Percentiles rank a stretch among this genome's conserved stretches.
Evolutionary conservation across 1,284 basidiomycete species (phyloP).

Genomic region (Papiliotrema flavescens): DNA sequence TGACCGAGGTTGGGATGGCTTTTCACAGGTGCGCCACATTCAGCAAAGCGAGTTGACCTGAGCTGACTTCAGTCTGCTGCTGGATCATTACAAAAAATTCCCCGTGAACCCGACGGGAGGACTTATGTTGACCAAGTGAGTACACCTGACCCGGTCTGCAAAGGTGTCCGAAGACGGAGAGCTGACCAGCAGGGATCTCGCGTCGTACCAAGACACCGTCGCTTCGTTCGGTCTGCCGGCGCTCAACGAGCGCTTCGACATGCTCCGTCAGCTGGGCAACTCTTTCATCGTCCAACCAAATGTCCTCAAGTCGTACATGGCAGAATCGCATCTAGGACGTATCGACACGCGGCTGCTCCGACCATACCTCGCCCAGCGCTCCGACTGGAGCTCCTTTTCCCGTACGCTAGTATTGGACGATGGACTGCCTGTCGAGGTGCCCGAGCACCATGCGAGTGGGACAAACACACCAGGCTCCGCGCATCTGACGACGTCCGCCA

Average conservation of each 20-base stretch:
- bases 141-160: conserved; percentile 14
- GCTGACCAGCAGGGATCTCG: conserved; percentile 69
- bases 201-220: conserved; percentile 91
- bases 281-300: conserved; percentile 93
- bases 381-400: conserved; percentile 61
- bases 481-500: background rate
- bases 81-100: conserved; percentile 95
- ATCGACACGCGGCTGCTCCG: conserved; percentile 83
- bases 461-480: conserved; percentile 6
- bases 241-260: conserved; percentile 93
- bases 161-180: background rate
- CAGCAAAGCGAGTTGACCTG: background rate
- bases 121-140: conserved; percentile 93
- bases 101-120: conserved; percentile 95
- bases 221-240: conserved; percentile 73
- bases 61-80: conserved; percentile 61
- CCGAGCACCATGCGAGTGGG: background rate
- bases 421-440: conserved; percentile 8
- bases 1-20: conserved; percentile 88
- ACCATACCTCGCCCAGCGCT: conserved; percentile 85
- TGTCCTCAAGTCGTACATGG: conserved; percentile 87
- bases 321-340: conserved; percentile 82
- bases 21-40: conserved; percentile 84
- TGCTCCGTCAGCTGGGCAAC: conserved; percentile 95
- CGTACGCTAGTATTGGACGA: conserved; percentile 41